phyloP scores from a whole-genome alignment of 495 filamentous ascomycete species.

The Chaetomidium leptoderma region DNA sequence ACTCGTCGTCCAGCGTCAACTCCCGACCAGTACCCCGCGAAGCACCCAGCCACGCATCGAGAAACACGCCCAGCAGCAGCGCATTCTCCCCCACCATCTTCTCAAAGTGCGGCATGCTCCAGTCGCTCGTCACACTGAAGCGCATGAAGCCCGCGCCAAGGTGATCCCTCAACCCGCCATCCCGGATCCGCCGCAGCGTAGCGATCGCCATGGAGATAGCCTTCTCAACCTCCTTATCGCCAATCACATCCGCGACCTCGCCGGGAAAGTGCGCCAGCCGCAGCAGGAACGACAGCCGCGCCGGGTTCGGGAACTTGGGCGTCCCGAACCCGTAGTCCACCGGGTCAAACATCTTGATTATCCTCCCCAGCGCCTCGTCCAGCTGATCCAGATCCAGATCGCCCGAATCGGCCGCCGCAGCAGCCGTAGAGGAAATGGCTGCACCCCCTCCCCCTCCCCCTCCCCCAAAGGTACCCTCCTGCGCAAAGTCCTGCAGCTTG shows the following conservation, averaged over 20 bases:
- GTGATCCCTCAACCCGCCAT: conserved; percentile 87
- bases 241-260: conserved; percentile 78
- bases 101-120: conserved; percentile 93
- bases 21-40: conserved; percentile 42
- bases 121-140: conserved; percentile 86
- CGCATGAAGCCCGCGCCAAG: conserved; percentile 83
- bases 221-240: conserved; percentile 67
- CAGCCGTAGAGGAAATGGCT: background rate
- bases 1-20: conserved; percentile 43
- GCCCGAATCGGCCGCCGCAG: conserved; percentile 20
- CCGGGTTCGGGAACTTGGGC: conserved; percentile 89
- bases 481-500: conserved; percentile 78
- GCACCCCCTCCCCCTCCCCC: too few relatives aligned
- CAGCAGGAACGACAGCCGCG: conserved; percentile 78
- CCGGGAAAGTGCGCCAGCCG: conserved; percentile 67
- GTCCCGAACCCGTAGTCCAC: conserved; percentile 73
- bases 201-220: conserved; percentile 77
- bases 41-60: conserved; percentile 79
- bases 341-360: conserved; percentile 71
- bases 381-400: conserved; percentile 84
- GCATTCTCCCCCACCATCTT: conserved; percentile 98
- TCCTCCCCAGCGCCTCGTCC: conserved; percentile 83
- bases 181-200: conserved; percentile 76
- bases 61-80: conserved; percentile 77
- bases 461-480: conserved; percentile 68